These are phyloP conservation scores for Primulina huaijiensis DNA, from an alignment of 257 asterid genomes.

Conservation along the genomic window DNA sequence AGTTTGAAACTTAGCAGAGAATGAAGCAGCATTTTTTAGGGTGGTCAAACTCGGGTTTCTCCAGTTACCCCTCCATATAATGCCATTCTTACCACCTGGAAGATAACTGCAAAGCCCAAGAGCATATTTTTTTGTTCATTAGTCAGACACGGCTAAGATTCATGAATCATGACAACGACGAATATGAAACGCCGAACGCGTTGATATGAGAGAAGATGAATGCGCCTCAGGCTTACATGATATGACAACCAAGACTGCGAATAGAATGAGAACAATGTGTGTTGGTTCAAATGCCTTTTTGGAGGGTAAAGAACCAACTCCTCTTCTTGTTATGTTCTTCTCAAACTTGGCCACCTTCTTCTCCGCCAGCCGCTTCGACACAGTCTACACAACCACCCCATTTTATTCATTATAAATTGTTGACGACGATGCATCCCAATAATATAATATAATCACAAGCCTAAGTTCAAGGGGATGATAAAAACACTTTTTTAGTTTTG, in stretches of 20 bases:
- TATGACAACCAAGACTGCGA: constrained; percentile 63
- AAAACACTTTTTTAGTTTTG: no score
- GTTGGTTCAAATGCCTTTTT: constrained; percentile 63
- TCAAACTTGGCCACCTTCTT: constrained; percentile 84
- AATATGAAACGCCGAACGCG: neutral
- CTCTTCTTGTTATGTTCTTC: constrained; percentile 76
- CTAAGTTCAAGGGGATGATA: no score
- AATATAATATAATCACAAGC: neutral
- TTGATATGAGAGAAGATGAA: no score
- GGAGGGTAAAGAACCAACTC: constrained; percentile 42
- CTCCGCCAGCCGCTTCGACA: constrained; percentile 70
- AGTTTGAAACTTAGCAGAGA: neutral
- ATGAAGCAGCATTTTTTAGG: neutral
- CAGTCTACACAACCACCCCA: constrained; percentile 44
- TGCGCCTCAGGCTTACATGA: constrained; percentile 45
- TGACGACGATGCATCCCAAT: neutral
- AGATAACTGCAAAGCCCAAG: constrained; percentile 40
- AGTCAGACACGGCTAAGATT: neutral
- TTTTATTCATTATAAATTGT: neutral
- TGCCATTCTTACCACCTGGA: constrained; percentile 67
- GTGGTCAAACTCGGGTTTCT: constrained; percentile 20
- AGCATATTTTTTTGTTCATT: neutral
- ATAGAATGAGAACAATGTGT: constrained; percentile 69
- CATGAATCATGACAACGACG: neutral
- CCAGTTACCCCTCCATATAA: constrained; percentile 37